A percentile compares a stretch with the other conserved stretches of the same genome.
phyloP scores from a whole-genome alignment of 1,284 basidiomycete species.

The Schizophyllum amplum region DNA sequence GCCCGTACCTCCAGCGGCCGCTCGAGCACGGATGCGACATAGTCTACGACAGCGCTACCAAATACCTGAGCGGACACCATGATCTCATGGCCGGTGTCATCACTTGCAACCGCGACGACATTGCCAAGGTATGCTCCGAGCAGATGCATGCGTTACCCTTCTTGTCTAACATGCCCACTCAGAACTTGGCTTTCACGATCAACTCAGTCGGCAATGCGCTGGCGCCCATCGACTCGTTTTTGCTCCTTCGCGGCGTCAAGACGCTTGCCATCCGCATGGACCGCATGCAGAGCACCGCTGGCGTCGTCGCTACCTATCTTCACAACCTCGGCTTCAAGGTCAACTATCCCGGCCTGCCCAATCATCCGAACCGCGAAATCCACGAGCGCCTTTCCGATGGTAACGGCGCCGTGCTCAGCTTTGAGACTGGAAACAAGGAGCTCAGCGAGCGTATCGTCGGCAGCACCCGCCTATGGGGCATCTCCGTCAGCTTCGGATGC shows the following conservation, averaged over 20 bases:
- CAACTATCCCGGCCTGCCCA: conserved; percentile 86
- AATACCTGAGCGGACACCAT: conserved; percentile 97
- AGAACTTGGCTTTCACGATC: conserved; percentile 87
- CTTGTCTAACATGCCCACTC: conserved; percentile 4
- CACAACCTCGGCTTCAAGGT: conserved; percentile 85
- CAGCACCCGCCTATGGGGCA: conserved; percentile 91
- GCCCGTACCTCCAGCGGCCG: conserved; percentile 94
- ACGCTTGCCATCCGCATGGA: conserved; percentile 97
- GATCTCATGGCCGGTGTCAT: conserved; percentile 98
- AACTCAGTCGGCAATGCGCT: conserved; percentile 98
- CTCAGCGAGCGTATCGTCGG: conserved; percentile 92
- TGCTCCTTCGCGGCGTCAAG: conserved; percentile 93
- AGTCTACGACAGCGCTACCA: conserved; percentile 97
- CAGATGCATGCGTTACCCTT: no score
- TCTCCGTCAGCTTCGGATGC: conserved; percentile 96
- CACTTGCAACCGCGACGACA: conserved; percentile 85
- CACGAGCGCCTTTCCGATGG: conserved; percentile 88
- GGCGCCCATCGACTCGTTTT: conserved; percentile 93
- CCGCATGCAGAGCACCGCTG: conserved; percentile 81
- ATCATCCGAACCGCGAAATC: conserved; percentile 80
- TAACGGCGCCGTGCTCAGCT: conserved; percentile 90
- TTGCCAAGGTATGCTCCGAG: conserved; percentile 80
- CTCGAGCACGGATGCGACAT: conserved; percentile 95
- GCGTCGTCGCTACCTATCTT: conserved; percentile 85
- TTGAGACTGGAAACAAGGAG: conserved; percentile 88